Percentiles rank a stretch among this genome's conserved stretches.
Conservation (phyloP, 192 early-diverging fungal genomes). For the Backusella morwellensis region DNA sequence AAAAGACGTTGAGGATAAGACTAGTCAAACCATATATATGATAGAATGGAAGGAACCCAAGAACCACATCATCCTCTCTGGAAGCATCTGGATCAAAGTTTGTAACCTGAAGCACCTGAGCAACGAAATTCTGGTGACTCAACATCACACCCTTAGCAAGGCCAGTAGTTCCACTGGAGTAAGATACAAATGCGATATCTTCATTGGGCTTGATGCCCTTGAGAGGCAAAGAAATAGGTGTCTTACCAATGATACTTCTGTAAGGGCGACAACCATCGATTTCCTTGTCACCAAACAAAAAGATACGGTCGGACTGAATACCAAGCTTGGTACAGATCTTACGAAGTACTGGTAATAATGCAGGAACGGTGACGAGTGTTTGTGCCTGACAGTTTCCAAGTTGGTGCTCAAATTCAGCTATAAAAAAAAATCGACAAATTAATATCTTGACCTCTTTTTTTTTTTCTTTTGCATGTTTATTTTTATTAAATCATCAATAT, state of each 20-base stretch:
- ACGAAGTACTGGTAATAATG: constrained; percentile 21
- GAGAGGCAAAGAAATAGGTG: neutral
- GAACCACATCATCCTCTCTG: constrained; percentile 10
- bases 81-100: constrained; percentile 36
- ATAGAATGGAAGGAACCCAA: constrained; percentile 74
- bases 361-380: constrained; percentile 57
- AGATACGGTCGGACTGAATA: constrained; percentile 11
- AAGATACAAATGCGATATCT: constrained; percentile 33
- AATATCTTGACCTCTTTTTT: neutral
- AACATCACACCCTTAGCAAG: constrained; percentile 34
- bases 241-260: constrained; percentile 1
- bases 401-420: constrained; percentile 63
- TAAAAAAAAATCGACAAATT: neutral
- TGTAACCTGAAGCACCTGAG: constrained; percentile 67
- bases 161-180: constrained; percentile 35
- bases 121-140: constrained; percentile 33
- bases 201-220: constrained; percentile 15
- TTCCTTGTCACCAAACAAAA: constrained; percentile 29
- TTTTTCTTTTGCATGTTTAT: neutral
- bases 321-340: constrained; percentile 13
- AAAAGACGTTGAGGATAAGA: constrained; percentile 30
- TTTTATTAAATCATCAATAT: neutral
- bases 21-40: constrained; percentile 53
- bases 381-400: constrained; percentile 67
- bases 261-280: constrained; percentile 23